Evolutionary conservation across 202 grass and related monocot species (phyloP).

Genomic region (Carex arenaria): DNA sequence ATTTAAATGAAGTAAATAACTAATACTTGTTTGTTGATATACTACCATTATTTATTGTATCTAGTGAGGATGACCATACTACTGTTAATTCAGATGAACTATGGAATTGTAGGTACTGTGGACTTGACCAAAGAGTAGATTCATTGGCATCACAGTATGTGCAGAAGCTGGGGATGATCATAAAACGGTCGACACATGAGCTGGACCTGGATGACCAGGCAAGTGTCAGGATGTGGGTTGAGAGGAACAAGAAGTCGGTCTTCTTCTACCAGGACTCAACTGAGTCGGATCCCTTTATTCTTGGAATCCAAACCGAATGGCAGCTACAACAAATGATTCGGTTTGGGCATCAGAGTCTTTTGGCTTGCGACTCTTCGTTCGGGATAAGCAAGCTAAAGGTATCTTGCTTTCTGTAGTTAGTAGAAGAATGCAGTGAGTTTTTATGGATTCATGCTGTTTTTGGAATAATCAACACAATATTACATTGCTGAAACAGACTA

Average conservation of each 20-base stretch:
- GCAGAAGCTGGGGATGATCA: slow-evolving; percentile 95
- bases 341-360: slow-evolving; percentile 73
- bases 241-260: slow-evolving; percentile 84
- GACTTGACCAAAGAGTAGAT: slow-evolving; percentile 53
- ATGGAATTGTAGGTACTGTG: slow-evolving; percentile 45
- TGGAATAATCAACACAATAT: background rate
- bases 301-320: slow-evolving; percentile 93
- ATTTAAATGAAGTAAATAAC: background rate
- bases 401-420: slow-evolving; percentile 5
- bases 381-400: slow-evolving; percentile 96
- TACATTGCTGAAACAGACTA: background rate
- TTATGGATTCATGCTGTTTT: background rate
- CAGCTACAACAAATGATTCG: slow-evolving; percentile 88
- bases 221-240: slow-evolving; percentile 92
- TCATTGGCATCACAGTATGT: slow-evolving; percentile 79
- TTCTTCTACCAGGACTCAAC: slow-evolving; percentile 86
- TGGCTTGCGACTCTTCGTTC: slow-evolving; percentile 77
- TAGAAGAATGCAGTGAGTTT: background rate
- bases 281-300: slow-evolving; percentile 62
- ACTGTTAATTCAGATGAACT: slow-evolving; percentile 3
- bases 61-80: background rate
- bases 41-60: background rate
- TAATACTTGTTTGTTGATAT: background rate
- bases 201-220: slow-evolving; percentile 83
- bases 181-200: slow-evolving; percentile 92